Evolutionary conservation across 441 rosid species (phyloP).

Genomic region (Pelargonium citronellum): DNA sequence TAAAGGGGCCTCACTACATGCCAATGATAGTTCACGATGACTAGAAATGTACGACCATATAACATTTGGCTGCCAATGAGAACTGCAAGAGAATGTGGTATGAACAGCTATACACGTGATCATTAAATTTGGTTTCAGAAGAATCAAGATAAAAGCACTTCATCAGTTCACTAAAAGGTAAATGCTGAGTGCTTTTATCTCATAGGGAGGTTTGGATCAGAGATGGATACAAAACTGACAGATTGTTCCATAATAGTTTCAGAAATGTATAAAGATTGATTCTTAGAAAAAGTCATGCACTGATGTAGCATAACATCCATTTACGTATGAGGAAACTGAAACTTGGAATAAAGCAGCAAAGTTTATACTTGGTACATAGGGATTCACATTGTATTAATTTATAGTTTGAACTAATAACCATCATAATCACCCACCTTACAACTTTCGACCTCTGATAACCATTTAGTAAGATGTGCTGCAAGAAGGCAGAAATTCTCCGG

Average conservation of each 20-base stretch:
- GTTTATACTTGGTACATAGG: neutral
- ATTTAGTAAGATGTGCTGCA: slow-evolving; percentile 58
- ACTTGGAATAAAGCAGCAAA: neutral
- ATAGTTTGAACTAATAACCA: slow-evolving; percentile 11
- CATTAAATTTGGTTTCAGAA: neutral
- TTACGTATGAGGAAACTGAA: neutral
- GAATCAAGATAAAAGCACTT: slow-evolving; percentile 10
- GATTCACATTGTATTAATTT: neutral
- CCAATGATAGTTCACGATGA: slow-evolving; percentile 9
- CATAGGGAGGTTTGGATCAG: slow-evolving; percentile 11
- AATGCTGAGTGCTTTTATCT: slow-evolving; percentile 8
- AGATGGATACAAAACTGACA: neutral
- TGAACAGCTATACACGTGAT: neutral
- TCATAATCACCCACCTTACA: slow-evolving; percentile 55
- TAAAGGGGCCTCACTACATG: slow-evolving; percentile 2
- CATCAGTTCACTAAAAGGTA: neutral
- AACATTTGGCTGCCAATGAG: neutral
- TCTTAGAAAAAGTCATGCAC: neutral
- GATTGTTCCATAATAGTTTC: neutral
- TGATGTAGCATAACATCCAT: neutral
- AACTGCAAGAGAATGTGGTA: neutral
- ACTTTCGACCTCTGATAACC: slow-evolving; percentile 73
- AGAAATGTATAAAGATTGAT: too few species aligned
- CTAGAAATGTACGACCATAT: neutral
- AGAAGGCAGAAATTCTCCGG: slow-evolving; percentile 63